Base-by-base conservation (phyloP, 495 filamentous ascomycete species). In the Evernia prunastri region DNA sequence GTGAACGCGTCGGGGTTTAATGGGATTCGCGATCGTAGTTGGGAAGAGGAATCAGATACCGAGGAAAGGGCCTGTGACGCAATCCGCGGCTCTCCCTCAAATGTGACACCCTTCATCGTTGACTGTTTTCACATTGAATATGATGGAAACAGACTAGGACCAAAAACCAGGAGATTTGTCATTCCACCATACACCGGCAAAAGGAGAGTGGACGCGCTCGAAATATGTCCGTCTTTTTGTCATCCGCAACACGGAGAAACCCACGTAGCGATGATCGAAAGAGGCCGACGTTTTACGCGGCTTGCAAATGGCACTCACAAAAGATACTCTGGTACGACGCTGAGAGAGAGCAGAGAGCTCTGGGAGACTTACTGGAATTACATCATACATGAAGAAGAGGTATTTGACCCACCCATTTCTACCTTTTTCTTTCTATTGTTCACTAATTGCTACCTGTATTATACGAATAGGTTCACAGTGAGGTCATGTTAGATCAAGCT, bases 71-170 rank as follows among this genome's bases (percentile, higher is more conserved):
- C n/a, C n/a, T 9, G 35, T 2, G 39, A 59, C 17, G 4, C 9
- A 35, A 20, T 59, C 29, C 56, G n/a, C 11, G 9, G 39, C 10
- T 37, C 56, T 10, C 5, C 20, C 17, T 40, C 56, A 31, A 54
- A 33, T 17, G 17, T 35, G 36, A 37, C 60, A 7, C 10, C 43
- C 27, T 62, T 62, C n/a, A 27, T 23, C 20, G 56, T 62, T n/a
- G 60, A 62, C 36, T 62, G 60, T 45, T 62, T 62, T 11, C 39
- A 27, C 18, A 39, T 29, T 9, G 43, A 53, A 11, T 62, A n/a
- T 39, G 60, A 62, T 53, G 60, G 60, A 4, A 29, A 25, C 15
- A 37, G 49, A 36, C 9, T 51, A 8, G 60, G 29, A 27, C 45
- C 60, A 11, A 62, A 51, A 1, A 18, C 60, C 2, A 49, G 2